Evolutionary conservation across 345 rosid species (phyloP), one percentile per base, ranked within the genome.

Genomic region (Citrus trifoliata): DNA sequence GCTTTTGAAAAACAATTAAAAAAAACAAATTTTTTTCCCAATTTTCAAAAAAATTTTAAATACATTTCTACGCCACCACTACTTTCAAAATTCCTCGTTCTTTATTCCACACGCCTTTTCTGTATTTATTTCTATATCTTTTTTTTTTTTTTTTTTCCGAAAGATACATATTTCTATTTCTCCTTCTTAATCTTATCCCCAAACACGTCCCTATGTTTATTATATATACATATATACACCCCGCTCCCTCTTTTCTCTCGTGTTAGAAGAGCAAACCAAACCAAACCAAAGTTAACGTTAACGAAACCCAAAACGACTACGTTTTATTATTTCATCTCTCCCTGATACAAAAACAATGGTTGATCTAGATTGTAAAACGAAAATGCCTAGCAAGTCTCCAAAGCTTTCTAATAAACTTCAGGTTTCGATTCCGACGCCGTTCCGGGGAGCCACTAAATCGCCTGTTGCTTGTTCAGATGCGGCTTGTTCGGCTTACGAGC

Each of bases 401-500:
- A 88, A 82, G 19, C 74, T 85, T 10, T 72, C 85, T 28, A 80
- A 82, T 58, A 89, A 88, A 32, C 93, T 87, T 71, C 80, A 85
- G 37, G 81, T 93, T 58, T 77, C 87, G 8, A 85, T 89, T 70
- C 91, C 92, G 19, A 1, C 76, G 24, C 60, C 82, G 32, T 77
- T 74, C 66, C 77, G 73, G 0, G 66, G 58, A 60, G 67, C 83
- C 4, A 61, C 60, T 35, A 70, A 84, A 0, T 87, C 91, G 1
- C 93, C 89, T 32, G 61, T 77, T 28, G 56, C 85, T 13, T 80
- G 87, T 27, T 83, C 93, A 0, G 86, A 92, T 0, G 48, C 86
- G 13, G 90, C 89, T 65, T 93, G 96, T 78, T 73, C 94, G 3
- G 88, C 91, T 3, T 95, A 95, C 87, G 99, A 93, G n/a, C 85